phyloP scores from a whole-genome alignment of 192 early-diverging fungal species.

The Umbelopsis vinacea region DNA sequence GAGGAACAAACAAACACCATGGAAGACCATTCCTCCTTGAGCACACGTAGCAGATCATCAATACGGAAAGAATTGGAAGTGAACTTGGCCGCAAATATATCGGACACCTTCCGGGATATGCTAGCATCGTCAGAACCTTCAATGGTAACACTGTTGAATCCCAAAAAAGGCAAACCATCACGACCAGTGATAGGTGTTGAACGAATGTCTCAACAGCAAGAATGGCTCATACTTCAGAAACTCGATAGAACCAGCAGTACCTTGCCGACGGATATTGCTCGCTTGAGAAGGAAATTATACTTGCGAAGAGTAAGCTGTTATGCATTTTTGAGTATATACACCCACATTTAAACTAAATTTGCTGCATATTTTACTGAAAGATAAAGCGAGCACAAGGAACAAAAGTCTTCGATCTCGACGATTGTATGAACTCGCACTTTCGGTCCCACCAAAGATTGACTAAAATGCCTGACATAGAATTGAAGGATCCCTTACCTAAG shows the following conservation, averaged over 20 bases:
- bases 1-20: no score
- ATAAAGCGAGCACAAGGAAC: slow-evolving; percentile 68
- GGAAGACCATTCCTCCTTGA: background rate
- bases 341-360: slow-evolving; percentile 18
- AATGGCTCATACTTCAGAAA: slow-evolving; percentile 58
- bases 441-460: slow-evolving; percentile 29
- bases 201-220: slow-evolving; percentile 46
- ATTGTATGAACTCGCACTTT: slow-evolving; percentile 44
- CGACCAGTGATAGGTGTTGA: background rate
- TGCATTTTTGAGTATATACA: slow-evolving; percentile 7
- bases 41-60: background rate
- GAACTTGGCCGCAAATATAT: background rate
- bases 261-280: slow-evolving; percentile 46
- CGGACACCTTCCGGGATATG: background rate
- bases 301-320: slow-evolving; percentile 39
- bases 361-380: slow-evolving; percentile 42
- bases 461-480: background rate
- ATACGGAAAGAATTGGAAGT: slow-evolving; percentile 7
- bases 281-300: slow-evolving; percentile 64
- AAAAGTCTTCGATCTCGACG: slow-evolving; percentile 72
- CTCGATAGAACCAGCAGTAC: slow-evolving; percentile 46
- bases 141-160: background rate
- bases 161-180: background rate
- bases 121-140: background rate
- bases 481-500: background rate